Conservation (phyloP, 441 rosid species). For the Pelargonium exstipulatum region DNA sequence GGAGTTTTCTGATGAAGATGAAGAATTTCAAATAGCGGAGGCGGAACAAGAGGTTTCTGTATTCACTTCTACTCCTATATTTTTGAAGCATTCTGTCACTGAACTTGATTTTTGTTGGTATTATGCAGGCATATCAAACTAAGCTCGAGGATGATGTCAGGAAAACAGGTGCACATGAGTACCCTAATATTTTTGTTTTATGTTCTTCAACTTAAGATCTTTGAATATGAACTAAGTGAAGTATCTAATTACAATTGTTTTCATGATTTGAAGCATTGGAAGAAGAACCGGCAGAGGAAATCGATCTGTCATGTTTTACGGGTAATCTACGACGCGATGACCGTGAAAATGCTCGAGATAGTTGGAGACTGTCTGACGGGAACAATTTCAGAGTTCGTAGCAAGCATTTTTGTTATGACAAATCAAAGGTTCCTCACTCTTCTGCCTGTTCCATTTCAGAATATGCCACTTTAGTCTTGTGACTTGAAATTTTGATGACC, state of each 20-base stretch:
- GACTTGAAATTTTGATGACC: constrained; percentile 4
- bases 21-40: constrained; percentile 83
- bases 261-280: constrained; percentile 41
- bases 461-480: constrained; percentile 5
- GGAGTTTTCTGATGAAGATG: constrained; percentile 94
- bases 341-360: constrained; percentile 75
- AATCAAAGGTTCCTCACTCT: constrained; percentile 59
- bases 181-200: constrained; percentile 2
- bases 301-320: constrained; percentile 78
- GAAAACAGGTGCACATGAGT: constrained; percentile 51
- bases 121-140: constrained; percentile 46
- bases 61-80: constrained; percentile 10
- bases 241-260: constrained; percentile 15
- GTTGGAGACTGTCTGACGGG: constrained; percentile 89
- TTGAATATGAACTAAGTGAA: constrained; percentile 11
- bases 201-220: constrained; percentile 14
- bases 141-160: constrained; percentile 48
- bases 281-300: constrained; percentile 62
- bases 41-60: constrained; percentile 75
- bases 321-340: constrained; percentile 88
- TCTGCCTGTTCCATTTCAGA: constrained; percentile 15
- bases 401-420: constrained; percentile 79
- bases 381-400: constrained; percentile 94
- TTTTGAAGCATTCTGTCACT: constrained; percentile 8
- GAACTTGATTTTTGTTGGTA: constrained; percentile 6